A percentile compares a stretch with the other conserved stretches of the same genome.
Evolutionary conservation across 2,329 filamentous ascomycete species (phyloP).

Genomic region (Cladorrhinum sp.): DNA sequence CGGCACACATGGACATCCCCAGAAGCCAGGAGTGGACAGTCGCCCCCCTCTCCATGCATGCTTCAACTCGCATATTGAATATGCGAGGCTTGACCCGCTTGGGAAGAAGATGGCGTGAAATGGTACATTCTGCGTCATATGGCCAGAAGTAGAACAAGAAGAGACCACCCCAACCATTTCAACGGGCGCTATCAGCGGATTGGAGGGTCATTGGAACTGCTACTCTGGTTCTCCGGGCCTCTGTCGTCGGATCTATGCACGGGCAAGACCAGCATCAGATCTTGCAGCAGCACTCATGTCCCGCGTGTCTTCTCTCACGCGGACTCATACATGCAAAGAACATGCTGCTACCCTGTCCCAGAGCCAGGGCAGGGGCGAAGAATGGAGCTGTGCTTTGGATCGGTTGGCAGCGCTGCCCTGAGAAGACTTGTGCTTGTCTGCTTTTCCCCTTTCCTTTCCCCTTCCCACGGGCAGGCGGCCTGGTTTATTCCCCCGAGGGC

Average conservation of each 20-base stretch:
- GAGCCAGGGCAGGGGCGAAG: too few species aligned
- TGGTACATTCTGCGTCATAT: constrained; percentile 12
- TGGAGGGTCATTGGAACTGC: neutral
- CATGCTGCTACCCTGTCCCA: neutral
- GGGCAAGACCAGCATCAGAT: constrained; percentile 2
- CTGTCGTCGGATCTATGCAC: constrained; percentile 5
- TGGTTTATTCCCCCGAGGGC: constrained; percentile 5
- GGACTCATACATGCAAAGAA: neutral
- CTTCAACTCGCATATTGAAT: constrained; percentile 10
- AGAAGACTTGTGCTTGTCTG: neutral
- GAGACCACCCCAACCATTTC: neutral
- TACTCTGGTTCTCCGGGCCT: neutral
- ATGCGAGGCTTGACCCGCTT: constrained; percentile 7
- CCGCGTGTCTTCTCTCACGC: neutral
- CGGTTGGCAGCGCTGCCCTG: neutral
- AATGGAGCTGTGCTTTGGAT: neutral
- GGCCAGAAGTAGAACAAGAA: neutral
- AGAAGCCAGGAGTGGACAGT: neutral
- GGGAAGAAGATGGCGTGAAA: constrained; percentile 4
- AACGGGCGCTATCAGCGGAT: neutral
- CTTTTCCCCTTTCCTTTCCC: neutral
- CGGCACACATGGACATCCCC: neutral
- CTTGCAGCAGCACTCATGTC: neutral
- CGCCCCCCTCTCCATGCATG: neutral
- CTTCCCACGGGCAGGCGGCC: neutral